Percentiles rank a stretch among this genome's conserved stretches.
Conservation (phyloP, 1,284 basidiomycete genomes). For the Takashimella tepidaria region DNA sequence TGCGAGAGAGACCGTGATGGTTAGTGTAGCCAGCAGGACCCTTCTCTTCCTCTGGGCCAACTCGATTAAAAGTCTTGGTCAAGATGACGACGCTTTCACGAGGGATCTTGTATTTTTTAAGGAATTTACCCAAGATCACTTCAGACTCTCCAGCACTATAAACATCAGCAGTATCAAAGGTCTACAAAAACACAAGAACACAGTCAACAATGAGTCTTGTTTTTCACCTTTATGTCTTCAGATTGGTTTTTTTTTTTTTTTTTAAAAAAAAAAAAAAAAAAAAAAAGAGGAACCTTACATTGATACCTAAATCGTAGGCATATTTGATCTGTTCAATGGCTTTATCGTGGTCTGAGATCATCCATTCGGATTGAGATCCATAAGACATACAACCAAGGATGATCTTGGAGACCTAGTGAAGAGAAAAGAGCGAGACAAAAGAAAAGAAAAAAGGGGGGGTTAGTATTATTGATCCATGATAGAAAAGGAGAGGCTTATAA, state of each 20-base stretch:
- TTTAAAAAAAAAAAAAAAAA: no score
- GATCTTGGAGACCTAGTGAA: slow-evolving; percentile 27
- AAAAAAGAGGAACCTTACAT: no score
- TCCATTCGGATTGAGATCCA: slow-evolving; percentile 35
- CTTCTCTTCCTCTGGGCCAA: slow-evolving; percentile 19
- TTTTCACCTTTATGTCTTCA: no score
- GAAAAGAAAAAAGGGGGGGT: neutral
- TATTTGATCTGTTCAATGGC: slow-evolving; percentile 37
- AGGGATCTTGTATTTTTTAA: slow-evolving; percentile 64
- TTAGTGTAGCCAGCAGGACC: slow-evolving; percentile 50
- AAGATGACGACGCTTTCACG: slow-evolving; percentile 70
- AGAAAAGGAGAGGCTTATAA: no score
- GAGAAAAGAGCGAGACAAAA: neutral
- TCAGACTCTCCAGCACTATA: slow-evolving; percentile 57
- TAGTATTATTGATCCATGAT: no score
- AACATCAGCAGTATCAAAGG: slow-evolving; percentile 64
- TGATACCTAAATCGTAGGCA: slow-evolving; percentile 38
- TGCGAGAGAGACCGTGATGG: slow-evolving; percentile 48
- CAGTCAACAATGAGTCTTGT: no score
- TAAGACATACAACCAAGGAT: slow-evolving; percentile 38
- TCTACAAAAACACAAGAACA: slow-evolving; percentile 49
- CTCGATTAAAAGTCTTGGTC: slow-evolving; percentile 57
- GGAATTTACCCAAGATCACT: slow-evolving; percentile 68
- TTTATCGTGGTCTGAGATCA: slow-evolving; percentile 36
- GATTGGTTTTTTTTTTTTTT: no score